Evolutionary conservation across 257 asterid genomes (phyloP), one percentile per base, ranked within the genome.

Genomic region (Dorcoceras hygrometricum): DNA sequence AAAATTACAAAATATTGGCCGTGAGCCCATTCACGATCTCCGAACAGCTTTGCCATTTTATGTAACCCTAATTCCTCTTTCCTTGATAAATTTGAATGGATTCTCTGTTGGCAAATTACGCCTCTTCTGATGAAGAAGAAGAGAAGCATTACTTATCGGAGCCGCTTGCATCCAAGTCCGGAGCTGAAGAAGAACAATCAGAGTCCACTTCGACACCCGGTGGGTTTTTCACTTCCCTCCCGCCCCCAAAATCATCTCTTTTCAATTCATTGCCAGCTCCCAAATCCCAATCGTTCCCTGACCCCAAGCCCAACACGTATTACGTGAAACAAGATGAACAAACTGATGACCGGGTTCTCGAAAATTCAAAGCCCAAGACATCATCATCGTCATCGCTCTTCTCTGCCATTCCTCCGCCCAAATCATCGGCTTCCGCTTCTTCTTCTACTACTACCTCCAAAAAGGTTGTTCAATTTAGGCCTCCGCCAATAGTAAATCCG

Each of bases 41-140:
- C 16, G 14, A 34, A 34, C 43, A 8, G 43, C 0, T 9, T 34
- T 8, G 2, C 43, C 43, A 11, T 34, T 34, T 6, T 31, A 8
- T 2, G 7, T 31, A 39, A 39, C 66, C 84, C 69, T 57, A 67
- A 60, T 53, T 34, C 60, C 7, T 22, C 29, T 9, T 61, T 62
- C 12, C 28, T 57, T 55, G 31, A 51, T 32, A 34, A 68, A 65
- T 51, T 54, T 22, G 65, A 9, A 88, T 89, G 96, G 96, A 91
- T 72, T 83, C 93, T 22, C 69, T 93, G 79, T 69, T 83, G 14
- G 89, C 95, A 4, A 86, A 26, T 71, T 93, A 93, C 73, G 98
- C 94, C 8, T 93, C 98, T 75, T 89, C 97, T 0, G 97, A 87
- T 62, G 98, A 91, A 55, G 97, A 89, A 54, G 85, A 69, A 25